Base-by-base conservation (phyloP, 352 stramenopile genomes). In the Elongisporangium senticosum region DNA sequence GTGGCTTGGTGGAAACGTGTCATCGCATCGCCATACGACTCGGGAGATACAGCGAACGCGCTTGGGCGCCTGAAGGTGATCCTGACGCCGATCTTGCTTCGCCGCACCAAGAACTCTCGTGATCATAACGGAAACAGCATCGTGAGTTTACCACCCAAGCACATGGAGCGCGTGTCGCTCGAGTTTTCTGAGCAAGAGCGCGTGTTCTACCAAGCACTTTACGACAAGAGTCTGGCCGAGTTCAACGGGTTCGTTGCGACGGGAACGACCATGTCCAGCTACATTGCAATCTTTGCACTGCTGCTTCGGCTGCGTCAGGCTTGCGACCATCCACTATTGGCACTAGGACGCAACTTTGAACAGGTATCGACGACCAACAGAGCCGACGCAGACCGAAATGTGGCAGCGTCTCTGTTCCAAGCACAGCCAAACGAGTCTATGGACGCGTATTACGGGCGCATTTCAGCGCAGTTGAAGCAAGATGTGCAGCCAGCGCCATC, bases 291-390 rank as follows among this genome's bases (percentile, higher is more conserved):
- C 58, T 93, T 97, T 33, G 84, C 87, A 19, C 67, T 97, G 22
- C 65, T 97, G 50, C 55, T 96, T 50, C 79, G 87, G 1, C 74
- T 97, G 6, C 85, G 90, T 7, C 90, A 97, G 71, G 90, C 90
- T 14, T 97, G 90, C 49, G 72, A 97, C 71, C 88, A 96, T 54
- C 90, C 90, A 26, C 86, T 96, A 48, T 71, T 97, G 3, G 87
- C 89, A 1, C 67, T 96, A 2, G 82, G 85, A 13, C 77, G 83
- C 23, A 62, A 89, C 55, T 74, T 80, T 10, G 71, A 92, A 26
- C 67, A 86, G 53, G 64, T 65, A 8, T 56, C 74, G 43, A 17
- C 56, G 5, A 43, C 22, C 17, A 39, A 61, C 37, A 22, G 22
- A 55, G 10, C 19, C 19, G 56, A 37, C 14, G 37, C 50, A 47